phyloP scores from a whole-genome alignment of 176 grass and related monocot genomes.

The Bolboschoenus planiculmis region DNA sequence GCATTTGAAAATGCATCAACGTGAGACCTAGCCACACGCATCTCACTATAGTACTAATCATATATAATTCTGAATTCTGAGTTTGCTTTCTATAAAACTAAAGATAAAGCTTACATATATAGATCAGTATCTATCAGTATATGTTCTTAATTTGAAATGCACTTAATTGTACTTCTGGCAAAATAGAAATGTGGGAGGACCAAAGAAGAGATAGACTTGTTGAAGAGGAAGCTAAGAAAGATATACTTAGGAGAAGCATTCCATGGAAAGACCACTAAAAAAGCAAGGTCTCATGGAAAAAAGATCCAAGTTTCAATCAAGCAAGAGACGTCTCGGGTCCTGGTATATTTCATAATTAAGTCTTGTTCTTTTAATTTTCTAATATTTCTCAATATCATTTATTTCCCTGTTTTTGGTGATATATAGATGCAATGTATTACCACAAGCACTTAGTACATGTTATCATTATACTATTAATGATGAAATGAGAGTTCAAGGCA shows the following conservation, averaged over 20 bases:
- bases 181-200: constrained; percentile 53
- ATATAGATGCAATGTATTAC: neutral
- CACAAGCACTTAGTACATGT: neutral
- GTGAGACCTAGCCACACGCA: neutral
- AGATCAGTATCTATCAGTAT: constrained; percentile 16
- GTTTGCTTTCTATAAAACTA: neutral
- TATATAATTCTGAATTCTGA: neutral
- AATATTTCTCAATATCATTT: neutral
- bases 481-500: too few species aligned
- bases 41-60: neutral
- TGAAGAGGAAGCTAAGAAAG: constrained; percentile 72
- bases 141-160: neutral
- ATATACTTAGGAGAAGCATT: constrained; percentile 79
- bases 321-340: constrained; percentile 67
- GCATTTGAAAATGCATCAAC: neutral
- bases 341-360: constrained; percentile 23
- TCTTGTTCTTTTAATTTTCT: neutral
- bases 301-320: constrained; percentile 82
- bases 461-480: too few species aligned
- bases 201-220: constrained; percentile 76
- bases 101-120: neutral
- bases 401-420: neutral
- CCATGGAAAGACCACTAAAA: constrained; percentile 52
- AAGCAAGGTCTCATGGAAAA: constrained; percentile 64
- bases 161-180: neutral